Percentiles rank a stretch among this genome's conserved stretches.
Evolutionary conservation across 208 protist species (phyloP).

Genomic region (Wallacemonas sp.): DNA sequence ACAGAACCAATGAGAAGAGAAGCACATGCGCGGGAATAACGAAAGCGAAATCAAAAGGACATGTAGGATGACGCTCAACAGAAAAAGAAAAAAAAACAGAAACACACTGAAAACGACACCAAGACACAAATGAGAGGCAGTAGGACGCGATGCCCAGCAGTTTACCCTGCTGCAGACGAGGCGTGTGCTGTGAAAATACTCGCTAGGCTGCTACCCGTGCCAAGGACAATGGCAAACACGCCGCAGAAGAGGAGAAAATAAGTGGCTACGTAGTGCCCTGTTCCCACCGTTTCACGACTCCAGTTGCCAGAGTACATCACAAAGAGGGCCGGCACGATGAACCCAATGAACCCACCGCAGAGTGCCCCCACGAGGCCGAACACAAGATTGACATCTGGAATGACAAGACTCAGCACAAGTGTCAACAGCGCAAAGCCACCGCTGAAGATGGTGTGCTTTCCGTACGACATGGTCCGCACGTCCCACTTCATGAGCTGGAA

Average conservation of each 20-base stretch:
- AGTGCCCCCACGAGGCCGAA: conserved; percentile 61
- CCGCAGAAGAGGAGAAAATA: conserved; percentile 51
- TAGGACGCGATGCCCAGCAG: neutral
- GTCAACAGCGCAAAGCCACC: conserved; percentile 27
- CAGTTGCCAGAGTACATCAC: conserved; percentile 56
- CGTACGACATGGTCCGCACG: conserved; percentile 40
- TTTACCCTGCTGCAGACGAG: too few species aligned
- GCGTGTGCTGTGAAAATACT: neutral
- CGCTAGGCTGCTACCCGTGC: conserved; percentile 36
- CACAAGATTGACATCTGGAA: conserved; percentile 39
- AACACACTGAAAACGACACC: neutral
- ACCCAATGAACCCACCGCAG: conserved; percentile 61
- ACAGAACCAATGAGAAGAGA: too few species aligned
- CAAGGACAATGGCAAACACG: conserved; percentile 57
- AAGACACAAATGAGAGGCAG: conserved; percentile 1
- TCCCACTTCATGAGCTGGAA: conserved; percentile 52
- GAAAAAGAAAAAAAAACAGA: conserved; percentile 17
- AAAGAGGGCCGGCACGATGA: conserved; percentile 59
- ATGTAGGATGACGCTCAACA: too few species aligned
- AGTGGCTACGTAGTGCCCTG: conserved; percentile 36
- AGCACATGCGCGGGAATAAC: too few species aligned
- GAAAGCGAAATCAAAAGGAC: too few species aligned
- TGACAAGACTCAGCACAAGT: conserved; percentile 57
- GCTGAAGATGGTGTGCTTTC: conserved; percentile 46
- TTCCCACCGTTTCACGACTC: conserved; percentile 25